phyloP scores from a whole-genome alignment of 1,139 yeast genomes.

The Suzukiozyma palmioleophila region DNA sequence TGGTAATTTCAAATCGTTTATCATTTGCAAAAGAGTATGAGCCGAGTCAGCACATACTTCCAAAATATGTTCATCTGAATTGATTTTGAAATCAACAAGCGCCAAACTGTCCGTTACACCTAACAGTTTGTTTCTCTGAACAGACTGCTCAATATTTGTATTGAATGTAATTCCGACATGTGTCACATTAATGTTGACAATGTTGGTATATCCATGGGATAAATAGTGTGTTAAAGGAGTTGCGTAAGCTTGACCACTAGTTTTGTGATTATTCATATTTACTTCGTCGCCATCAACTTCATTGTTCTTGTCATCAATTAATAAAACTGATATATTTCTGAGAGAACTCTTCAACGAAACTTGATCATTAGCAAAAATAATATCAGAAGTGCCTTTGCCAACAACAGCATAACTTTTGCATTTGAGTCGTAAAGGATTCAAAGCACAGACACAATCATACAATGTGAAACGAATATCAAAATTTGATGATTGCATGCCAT shows the following conservation, averaged over 20 bases:
- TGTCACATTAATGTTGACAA: constrained; percentile 42
- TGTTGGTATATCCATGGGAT: constrained; percentile 36
- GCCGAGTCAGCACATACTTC: constrained; percentile 84
- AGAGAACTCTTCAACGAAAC: constrained; percentile 41
- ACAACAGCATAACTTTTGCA: constrained; percentile 51
- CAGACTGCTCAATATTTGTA: constrained; percentile 19
- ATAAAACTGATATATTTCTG: constrained; percentile 40
- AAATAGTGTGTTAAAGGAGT: constrained; percentile 12
- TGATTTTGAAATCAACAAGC: constrained; percentile 40
- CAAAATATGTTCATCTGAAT: constrained; percentile 45
- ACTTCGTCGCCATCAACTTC: constrained; percentile 16
- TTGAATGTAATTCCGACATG: constrained; percentile 39
- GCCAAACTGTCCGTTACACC: constrained; percentile 22
- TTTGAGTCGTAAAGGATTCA: constrained; percentile 54
- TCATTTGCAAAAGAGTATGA: constrained; percentile 61
- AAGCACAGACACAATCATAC: constrained; percentile 50
- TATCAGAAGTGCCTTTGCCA: constrained; percentile 49
- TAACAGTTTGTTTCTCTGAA: constrained; percentile 16
- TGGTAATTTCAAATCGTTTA: constrained; percentile 71
- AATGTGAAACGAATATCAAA: constrained; percentile 42
- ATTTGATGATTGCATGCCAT: neutral
- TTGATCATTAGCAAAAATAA: constrained; percentile 30
- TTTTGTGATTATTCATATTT: constrained; percentile 5
- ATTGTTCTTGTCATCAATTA: constrained; percentile 54
- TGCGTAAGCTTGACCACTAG: constrained; percentile 10